Evolutionary conservation across 192 early-diverging fungal genomes (phyloP).

Genomic region (Entophlyctis luteolus): DNA sequence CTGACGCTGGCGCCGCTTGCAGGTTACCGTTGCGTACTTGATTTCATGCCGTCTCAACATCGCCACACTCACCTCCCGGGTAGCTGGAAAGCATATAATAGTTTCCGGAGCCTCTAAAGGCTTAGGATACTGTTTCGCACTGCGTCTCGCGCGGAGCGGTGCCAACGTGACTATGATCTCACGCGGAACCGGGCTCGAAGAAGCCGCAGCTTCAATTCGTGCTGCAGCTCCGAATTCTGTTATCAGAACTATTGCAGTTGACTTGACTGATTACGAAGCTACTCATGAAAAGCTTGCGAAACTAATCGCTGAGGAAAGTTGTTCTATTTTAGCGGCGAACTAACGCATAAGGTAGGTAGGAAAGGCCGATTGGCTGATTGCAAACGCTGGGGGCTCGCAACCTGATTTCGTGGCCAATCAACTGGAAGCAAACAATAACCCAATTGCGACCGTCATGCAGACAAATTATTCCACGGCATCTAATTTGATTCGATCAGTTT

Average conservation of each 20-base stretch:
- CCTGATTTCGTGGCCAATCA: constrained; percentile 11
- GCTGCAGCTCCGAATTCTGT: neutral
- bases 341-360: neutral
- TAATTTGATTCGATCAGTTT: constrained; percentile 30
- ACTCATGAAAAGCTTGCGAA: neutral
- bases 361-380: constrained; percentile 10
- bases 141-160: constrained; percentile 30
- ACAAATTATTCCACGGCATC: constrained; percentile 42
- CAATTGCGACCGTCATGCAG: constrained; percentile 31
- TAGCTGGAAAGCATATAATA: constrained; percentile 31
- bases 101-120: constrained; percentile 45
- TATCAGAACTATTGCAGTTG: neutral
- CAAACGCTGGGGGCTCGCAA: neutral
- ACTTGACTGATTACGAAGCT: neutral
- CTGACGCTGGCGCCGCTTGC: neutral
- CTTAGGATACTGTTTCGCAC: constrained; percentile 29
- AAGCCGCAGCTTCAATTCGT: neutral
- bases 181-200: constrained; percentile 14
- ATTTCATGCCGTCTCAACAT: neutral
- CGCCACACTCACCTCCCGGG: neutral
- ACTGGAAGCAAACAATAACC: neutral
- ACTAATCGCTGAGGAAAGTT: neutral
- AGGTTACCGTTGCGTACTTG: neutral
- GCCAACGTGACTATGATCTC: constrained; percentile 47
- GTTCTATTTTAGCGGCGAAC: neutral